Percentiles rank a stretch among this genome's conserved stretches.
Conservation (phyloP, 768 basidiomycete genomes). For the Pisolithus albus region DNA sequence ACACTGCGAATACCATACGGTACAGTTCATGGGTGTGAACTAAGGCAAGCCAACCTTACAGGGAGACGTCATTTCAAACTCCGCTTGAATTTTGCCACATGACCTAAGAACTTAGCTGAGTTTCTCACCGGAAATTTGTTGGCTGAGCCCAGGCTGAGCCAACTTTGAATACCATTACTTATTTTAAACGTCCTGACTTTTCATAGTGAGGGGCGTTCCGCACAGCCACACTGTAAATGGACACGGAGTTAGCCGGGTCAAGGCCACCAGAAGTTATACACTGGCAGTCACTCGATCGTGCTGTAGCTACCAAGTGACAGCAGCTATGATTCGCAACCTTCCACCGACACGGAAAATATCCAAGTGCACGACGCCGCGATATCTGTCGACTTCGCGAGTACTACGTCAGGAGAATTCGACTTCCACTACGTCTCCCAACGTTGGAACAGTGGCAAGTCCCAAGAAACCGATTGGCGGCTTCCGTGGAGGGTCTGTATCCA, state of each 20-base stretch:
- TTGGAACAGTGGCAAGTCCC: conserved; percentile 48
- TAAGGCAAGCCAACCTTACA: too few relatives aligned
- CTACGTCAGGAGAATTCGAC: conserved; percentile 35
- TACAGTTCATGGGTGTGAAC: too few relatives aligned
- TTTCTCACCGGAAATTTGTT: too few relatives aligned
- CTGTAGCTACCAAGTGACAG: conserved; percentile 1
- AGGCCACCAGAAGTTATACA: conserved; percentile 14
- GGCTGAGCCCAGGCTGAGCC: too few relatives aligned
- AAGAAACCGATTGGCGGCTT: conserved; percentile 75
- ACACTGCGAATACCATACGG: too few relatives aligned
- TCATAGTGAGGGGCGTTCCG: too few relatives aligned
- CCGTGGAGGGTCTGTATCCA: conserved; percentile 48
- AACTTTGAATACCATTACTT: too few relatives aligned
- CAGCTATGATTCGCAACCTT: conserved; percentile 27
- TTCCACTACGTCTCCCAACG: conserved; percentile 32
- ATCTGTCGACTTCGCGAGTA: conserved; percentile 38
- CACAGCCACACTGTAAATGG: neutral
- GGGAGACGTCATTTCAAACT: too few relatives aligned
- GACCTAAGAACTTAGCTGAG: too few relatives aligned
- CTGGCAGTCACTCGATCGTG: neutral
- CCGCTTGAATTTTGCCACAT: too few relatives aligned
- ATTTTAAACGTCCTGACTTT: too few relatives aligned
- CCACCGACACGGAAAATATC: conserved; percentile 10
- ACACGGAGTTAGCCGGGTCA: conserved; percentile 1
- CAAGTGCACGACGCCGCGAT: conserved; percentile 24